These are phyloP conservation scores for Ophiostoma tasmaniense DNA, from an alignment of 2,329 filamentous ascomycete genomes.

Conservation along the genomic window DNA sequence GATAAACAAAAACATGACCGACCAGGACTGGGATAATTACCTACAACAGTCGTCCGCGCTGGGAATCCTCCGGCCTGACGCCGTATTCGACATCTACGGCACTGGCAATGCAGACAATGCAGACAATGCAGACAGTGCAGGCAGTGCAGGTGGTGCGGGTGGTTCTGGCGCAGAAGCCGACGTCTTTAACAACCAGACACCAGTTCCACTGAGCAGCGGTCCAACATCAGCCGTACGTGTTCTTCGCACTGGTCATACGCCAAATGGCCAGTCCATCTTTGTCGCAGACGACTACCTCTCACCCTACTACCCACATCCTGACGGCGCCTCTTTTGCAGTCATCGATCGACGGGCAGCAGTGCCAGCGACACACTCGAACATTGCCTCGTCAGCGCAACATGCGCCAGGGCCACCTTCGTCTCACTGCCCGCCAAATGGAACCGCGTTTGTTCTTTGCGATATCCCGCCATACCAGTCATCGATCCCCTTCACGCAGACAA, in stretches of 20 bases:
- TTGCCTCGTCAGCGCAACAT: neutral
- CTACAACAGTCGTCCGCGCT: constrained; percentile 24
- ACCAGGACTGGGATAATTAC: constrained; percentile 23
- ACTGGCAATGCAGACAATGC: constrained; percentile 22
- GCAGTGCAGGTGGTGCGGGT: constrained; percentile 22
- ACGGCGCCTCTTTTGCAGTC: neutral
- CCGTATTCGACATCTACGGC: constrained; percentile 25
- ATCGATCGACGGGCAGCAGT: neutral
- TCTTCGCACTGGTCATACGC: neutral
- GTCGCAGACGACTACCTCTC: neutral
- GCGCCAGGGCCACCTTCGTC: neutral
- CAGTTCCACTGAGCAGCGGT: neutral
- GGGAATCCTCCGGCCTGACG: constrained; percentile 24
- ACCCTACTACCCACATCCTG: neutral
- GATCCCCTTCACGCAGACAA: neutral
- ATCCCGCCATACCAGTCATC: neutral
- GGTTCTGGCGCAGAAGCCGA: neutral
- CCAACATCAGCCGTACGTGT: neutral
- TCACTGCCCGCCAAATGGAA: neutral
- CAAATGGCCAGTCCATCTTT: neutral
- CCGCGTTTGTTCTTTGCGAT: neutral
- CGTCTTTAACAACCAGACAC: neutral
- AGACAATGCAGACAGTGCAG: too few species aligned
- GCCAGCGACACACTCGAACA: neutral
- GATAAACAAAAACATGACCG: neutral